A percentile compares a stretch with the other conserved stretches of the same genome.
Conservation (phyloP, 2,329 filamentous ascomycete genomes). For the Cytospora mali region DNA sequence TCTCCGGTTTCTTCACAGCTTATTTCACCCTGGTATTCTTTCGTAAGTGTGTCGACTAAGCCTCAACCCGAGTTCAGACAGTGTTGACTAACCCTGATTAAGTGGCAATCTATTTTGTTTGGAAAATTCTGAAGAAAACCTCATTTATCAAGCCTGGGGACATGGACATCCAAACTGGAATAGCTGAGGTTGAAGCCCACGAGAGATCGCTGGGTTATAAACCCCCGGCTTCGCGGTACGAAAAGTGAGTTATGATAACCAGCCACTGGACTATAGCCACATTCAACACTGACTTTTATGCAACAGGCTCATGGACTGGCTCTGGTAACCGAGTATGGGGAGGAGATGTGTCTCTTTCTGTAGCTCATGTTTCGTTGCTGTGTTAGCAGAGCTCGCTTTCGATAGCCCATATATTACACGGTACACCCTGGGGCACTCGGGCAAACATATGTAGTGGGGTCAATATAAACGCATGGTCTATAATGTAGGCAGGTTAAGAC, state of each 20-base stretch:
- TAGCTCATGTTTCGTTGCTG: too few relatives aligned
- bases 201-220: not conserved
- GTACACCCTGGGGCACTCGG: too few relatives aligned
- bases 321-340: not conserved
- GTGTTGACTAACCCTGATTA: not conserved
- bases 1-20: not conserved
- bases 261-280: not conserved
- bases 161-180: conserved; percentile 1
- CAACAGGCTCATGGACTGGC: conserved; percentile 2
- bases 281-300: not conserved
- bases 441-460: too few relatives aligned
- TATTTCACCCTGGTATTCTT: not conserved
- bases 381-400: too few relatives aligned
- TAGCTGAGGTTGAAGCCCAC: not conserved
- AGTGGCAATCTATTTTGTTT: not conserved
- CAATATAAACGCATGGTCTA: too few relatives aligned
- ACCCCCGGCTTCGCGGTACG: not conserved
- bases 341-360: too few relatives aligned
- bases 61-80: not conserved
- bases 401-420: too few relatives aligned
- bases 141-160: not conserved
- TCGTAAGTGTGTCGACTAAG: not conserved
- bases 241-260: not conserved
- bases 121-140: not conserved
- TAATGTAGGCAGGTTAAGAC: too few relatives aligned